Evolutionary conservation across 768 basidiomycete species (phyloP).

Genomic region (Pleurotus tuoliensis): DNA sequence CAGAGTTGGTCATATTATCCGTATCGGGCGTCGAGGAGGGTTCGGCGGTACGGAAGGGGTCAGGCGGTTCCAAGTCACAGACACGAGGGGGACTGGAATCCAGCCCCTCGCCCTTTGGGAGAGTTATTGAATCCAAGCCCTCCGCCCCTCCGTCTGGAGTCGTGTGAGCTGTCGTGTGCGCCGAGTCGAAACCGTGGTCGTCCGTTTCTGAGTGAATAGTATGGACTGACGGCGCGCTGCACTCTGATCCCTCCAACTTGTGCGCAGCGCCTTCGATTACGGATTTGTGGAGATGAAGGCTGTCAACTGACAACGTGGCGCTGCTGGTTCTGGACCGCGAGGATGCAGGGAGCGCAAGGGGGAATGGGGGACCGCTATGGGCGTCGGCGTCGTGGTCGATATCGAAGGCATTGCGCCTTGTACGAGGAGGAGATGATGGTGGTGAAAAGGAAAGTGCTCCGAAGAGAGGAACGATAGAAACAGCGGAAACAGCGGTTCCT

Average conservation of each 20-base stretch:
- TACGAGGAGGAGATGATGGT: slow-evolving; percentile 31
- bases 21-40: slow-evolving; percentile 39
- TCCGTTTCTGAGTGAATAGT: background rate
- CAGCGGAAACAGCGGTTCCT: background rate
- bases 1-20: slow-evolving; percentile 20
- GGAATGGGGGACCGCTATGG: slow-evolving; percentile 12
- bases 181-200: slow-evolving; percentile 1
- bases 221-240: background rate
- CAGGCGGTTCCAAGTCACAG: slow-evolving; percentile 47
- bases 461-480: slow-evolving; percentile 3
- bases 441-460: slow-evolving; percentile 17
- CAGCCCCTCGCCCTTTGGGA: slow-evolving; percentile 16
- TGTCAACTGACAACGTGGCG: slow-evolving; percentile 4
- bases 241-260: too few relatives aligned
- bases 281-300: background rate
- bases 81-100: slow-evolving; percentile 23
- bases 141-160: background rate
- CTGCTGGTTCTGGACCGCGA: slow-evolving; percentile 15
- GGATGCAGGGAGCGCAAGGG: slow-evolving; percentile 12
- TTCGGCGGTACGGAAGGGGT: slow-evolving; percentile 63
- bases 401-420: slow-evolving; percentile 9
- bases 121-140: background rate
- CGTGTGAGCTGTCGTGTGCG: background rate
- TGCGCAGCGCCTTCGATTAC: background rate
- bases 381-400: slow-evolving; percentile 13